phyloP scores from a whole-genome alignment of 2,329 filamentous ascomycete genomes.

The Arachnomyces sp. region DNA sequence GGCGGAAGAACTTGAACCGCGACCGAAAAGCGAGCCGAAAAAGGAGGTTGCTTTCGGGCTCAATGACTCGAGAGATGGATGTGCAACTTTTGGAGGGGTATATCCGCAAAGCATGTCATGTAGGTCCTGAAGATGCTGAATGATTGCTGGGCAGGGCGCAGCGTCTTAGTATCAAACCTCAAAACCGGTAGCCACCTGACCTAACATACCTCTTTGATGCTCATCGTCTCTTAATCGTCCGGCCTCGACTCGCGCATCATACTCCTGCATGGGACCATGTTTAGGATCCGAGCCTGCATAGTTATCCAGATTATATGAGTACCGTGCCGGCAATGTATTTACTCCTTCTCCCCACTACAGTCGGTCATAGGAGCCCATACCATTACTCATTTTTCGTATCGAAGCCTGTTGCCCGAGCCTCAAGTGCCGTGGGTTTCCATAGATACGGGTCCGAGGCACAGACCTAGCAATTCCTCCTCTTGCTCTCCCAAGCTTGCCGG shows the following conservation, averaged over 20 bases:
- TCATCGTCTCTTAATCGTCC: slow-evolving; percentile 76
- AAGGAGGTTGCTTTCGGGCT: slow-evolving; percentile 47
- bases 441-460: too few species aligned
- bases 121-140: slow-evolving; percentile 79
- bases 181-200: slow-evolving; percentile 1
- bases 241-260: slow-evolving; percentile 67
- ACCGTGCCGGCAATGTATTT: not conserved
- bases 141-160: slow-evolving; percentile 54
- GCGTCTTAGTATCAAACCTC: not conserved
- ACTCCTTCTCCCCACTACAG: too few species aligned
- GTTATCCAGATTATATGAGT: slow-evolving; percentile 2
- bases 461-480: too few species aligned
- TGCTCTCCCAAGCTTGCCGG: too few species aligned
- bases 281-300: slow-evolving; percentile 2
- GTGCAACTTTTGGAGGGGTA: slow-evolving; percentile 61
- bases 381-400: too few species aligned
- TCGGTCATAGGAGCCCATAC: too few species aligned
- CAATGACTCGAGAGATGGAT: slow-evolving; percentile 66
- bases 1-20: slow-evolving; percentile 24
- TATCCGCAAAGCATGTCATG: slow-evolving; percentile 75
- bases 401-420: too few species aligned
- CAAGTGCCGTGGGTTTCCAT: too few species aligned
- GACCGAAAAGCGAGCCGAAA: slow-evolving; percentile 40
- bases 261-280: slow-evolving; percentile 73
- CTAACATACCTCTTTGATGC: slow-evolving; percentile 69